These are phyloP conservation scores for Sclerotinia subarctica DNA, from an alignment of 2,329 filamentous ascomycete genomes.

Conservation along the genomic window DNA sequence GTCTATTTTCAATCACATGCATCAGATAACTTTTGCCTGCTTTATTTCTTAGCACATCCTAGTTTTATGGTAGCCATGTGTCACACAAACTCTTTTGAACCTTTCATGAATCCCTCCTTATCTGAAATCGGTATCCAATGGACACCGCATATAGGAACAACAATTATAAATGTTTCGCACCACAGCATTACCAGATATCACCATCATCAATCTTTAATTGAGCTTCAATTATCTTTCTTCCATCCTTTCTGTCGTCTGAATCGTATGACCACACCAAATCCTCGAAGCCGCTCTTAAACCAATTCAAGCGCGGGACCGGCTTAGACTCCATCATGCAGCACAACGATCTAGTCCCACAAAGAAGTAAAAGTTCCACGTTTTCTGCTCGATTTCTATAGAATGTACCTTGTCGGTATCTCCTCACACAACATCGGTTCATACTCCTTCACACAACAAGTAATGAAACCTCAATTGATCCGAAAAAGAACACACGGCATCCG, in stretches of 20 bases:
- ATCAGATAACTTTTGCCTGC: neutral
- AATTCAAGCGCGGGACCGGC: conserved; percentile 4
- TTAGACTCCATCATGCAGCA: conserved; percentile 12
- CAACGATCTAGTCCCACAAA: neutral
- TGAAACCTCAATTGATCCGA: neutral
- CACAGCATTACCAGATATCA: neutral
- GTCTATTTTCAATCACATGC: neutral
- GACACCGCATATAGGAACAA: neutral
- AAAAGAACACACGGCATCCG: conserved; percentile 2
- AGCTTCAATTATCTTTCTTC: neutral
- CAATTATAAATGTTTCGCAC: neutral
- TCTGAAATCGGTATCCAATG: neutral
- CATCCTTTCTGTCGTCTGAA: neutral
- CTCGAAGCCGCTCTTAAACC: neutral
- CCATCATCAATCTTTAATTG: neutral
- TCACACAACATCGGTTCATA: conserved; percentile 8
- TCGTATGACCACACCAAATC: neutral
- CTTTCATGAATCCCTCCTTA: neutral
- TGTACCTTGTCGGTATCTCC: neutral
- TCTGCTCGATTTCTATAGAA: conserved; percentile 12
- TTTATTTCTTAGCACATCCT: neutral
- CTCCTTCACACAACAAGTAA: neutral
- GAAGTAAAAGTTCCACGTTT: conserved; percentile 11
- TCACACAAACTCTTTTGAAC: neutral
- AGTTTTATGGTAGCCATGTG: neutral